Conservation (phyloP, 192 early-diverging fungal species). For the Gigaspora rosea region DNA sequence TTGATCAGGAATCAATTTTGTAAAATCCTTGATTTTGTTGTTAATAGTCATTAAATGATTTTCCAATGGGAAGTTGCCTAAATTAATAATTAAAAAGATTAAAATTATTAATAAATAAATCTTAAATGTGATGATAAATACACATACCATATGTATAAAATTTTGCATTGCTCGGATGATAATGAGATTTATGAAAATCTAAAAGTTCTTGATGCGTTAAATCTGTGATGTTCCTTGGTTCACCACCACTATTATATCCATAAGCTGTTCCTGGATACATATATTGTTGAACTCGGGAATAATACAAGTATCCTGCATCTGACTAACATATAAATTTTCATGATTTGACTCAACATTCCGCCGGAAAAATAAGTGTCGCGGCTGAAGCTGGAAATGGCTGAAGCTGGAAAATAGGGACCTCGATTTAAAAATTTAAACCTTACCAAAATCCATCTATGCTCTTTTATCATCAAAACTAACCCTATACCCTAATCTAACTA, state of each 20-base stretch:
- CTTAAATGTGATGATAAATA: neutral
- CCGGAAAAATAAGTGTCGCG: too few species aligned
- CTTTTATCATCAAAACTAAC: too few species aligned
- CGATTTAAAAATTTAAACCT: too few species aligned
- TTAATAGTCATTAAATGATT: constrained; percentile 74
- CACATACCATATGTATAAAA: constrained; percentile 85
- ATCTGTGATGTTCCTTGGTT: constrained; percentile 84
- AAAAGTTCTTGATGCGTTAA: constrained; percentile 83
- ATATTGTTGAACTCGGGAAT: constrained; percentile 72
- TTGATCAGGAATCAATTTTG: constrained; percentile 43
- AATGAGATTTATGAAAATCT: constrained; percentile 80
- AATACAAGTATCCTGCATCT: constrained; percentile 80
- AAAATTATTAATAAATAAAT: neutral
- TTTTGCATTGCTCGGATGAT: constrained; percentile 91
- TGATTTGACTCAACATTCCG: too few species aligned
- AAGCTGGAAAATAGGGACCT: too few species aligned
- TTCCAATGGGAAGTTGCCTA: constrained; percentile 70
- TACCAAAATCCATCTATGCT: too few species aligned
- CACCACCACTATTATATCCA: constrained; percentile 83
- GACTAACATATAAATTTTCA: constrained; percentile 52
- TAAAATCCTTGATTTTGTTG: constrained; percentile 59
- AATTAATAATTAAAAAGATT: neutral
- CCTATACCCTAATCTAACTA: too few species aligned
- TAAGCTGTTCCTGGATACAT: constrained; percentile 88
- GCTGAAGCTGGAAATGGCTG: too few species aligned